These are phyloP conservation scores for Pythium grandisporangium DNA, from an alignment of 352 stramenopile genomes.

Conservation along the genomic window DNA sequence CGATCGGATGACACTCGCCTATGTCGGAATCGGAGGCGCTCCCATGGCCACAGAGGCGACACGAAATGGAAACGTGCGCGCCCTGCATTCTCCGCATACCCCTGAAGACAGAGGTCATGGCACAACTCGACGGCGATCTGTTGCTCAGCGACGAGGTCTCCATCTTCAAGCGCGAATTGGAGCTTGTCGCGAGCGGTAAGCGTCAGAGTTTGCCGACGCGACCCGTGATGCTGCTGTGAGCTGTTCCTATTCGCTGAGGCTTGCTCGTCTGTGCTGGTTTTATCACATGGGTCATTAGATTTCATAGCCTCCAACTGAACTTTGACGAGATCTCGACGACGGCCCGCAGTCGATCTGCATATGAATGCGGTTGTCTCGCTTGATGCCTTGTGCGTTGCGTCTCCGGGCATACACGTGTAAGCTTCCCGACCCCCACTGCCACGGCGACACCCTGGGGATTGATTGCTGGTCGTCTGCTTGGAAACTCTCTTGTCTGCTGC, in stretches of 20 bases:
- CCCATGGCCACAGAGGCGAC: slow-evolving; percentile 41
- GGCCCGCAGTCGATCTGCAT: slow-evolving; percentile 12
- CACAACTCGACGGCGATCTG: slow-evolving; percentile 58
- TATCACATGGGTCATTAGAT: slow-evolving; percentile 1
- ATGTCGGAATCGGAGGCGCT: slow-evolving; percentile 24
- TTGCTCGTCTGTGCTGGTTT: neutral
- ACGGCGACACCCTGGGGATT: too few species aligned
- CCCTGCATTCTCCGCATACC: slow-evolving; percentile 49
- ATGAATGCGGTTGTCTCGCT: slow-evolving; percentile 20
- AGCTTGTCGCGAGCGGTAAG: slow-evolving; percentile 1
- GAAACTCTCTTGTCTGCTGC: too few species aligned
- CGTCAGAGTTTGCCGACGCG: slow-evolving; percentile 5
- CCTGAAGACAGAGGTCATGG: slow-evolving; percentile 70
- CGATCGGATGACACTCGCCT: slow-evolving; percentile 2
- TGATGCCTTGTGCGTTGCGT: too few species aligned
- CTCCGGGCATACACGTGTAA: too few species aligned
- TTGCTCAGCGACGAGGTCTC: slow-evolving; percentile 28
- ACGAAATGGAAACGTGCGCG: slow-evolving; percentile 59
- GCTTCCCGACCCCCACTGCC: too few species aligned
- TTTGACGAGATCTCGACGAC: slow-evolving; percentile 15
- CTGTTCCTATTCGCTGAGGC: too few species aligned
- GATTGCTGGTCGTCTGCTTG: too few species aligned
- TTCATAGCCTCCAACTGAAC: slow-evolving; percentile 9
- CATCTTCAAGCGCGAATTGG: slow-evolving; percentile 11
- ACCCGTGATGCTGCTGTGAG: neutral